Conservation (phyloP, 129 eudicot species). For the Dittrichia graveolens region DNA sequence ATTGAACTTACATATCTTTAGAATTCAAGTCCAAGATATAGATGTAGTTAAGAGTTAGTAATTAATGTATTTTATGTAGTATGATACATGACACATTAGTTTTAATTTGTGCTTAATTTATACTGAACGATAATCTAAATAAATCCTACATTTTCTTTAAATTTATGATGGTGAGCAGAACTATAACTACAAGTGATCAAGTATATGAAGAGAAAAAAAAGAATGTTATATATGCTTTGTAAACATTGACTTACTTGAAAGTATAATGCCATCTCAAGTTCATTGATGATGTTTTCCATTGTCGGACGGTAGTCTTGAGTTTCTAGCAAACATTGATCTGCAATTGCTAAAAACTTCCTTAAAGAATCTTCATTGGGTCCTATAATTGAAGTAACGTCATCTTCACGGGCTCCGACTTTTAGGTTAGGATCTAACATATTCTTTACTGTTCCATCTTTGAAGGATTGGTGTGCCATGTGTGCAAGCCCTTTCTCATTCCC, state of each 20-base stretch:
- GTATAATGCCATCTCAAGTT: constrained; percentile 1
- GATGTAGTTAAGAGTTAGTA: too few species aligned
- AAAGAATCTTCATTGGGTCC: not conserved
- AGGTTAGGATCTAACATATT: not conserved
- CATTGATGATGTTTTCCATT: not conserved
- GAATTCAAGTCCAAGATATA: too few species aligned
- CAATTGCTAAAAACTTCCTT: not conserved
- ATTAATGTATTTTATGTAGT: too few species aligned
- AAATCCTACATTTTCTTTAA: too few species aligned
- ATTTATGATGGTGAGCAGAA: too few species aligned
- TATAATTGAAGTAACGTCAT: not conserved
- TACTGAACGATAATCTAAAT: too few species aligned
- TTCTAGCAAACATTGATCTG: not conserved
- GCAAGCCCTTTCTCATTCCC: not conserved
- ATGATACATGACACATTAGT: too few species aligned
- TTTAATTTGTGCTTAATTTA: too few species aligned
- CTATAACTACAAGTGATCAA: not conserved
- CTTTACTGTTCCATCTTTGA: not conserved
- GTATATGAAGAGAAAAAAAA: not conserved
- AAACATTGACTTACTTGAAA: constrained; percentile 12
- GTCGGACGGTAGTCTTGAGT: constrained; percentile 7
- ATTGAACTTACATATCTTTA: too few species aligned
- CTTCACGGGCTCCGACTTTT: not conserved
- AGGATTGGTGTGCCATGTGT: not conserved
- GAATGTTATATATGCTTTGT: not conserved